Evolutionary conservation across 2,329 filamentous ascomycete genomes (phyloP).

Genomic region (Calonectria hawksworthii): DNA sequence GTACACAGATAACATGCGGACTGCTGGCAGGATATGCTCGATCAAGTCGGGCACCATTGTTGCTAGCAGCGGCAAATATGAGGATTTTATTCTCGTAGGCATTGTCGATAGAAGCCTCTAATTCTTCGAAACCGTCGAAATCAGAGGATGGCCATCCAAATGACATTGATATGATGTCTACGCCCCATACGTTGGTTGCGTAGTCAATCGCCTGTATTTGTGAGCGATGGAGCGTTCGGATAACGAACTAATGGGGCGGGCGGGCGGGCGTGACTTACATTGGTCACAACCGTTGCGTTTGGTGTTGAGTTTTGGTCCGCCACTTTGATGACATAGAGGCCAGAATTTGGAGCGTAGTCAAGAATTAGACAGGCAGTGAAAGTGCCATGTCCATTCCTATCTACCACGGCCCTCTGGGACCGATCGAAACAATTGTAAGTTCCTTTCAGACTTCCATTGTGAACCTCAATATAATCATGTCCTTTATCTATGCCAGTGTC

Average conservation of each 20-base stretch:
- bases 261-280: background rate
- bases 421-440: background rate
- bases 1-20: constrained; percentile 27
- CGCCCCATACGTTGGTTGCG: constrained; percentile 25
- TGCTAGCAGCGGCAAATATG: constrained; percentile 29
- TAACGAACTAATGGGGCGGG: background rate
- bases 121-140: background rate
- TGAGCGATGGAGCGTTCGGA: background rate
- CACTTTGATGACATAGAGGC: constrained; percentile 6
- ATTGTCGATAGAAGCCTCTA: background rate
- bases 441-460: background rate
- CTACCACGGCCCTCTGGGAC: background rate
- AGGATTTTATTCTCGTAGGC: background rate
- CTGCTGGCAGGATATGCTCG: constrained; percentile 28
- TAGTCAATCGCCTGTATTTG: constrained; percentile 29
- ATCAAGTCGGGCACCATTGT: constrained; percentile 7
- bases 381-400: constrained; percentile 6
- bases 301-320: background rate
- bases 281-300: background rate
- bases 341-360: constrained; percentile 7
- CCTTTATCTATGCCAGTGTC: background rate
- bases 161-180: constrained; percentile 42
- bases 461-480: background rate
- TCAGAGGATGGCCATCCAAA: constrained; percentile 31
- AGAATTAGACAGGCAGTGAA: constrained; percentile 9